Conservation (phyloP, 1,139 yeast genomes). For the Blastobotrys raffinosifermentans region DNA sequence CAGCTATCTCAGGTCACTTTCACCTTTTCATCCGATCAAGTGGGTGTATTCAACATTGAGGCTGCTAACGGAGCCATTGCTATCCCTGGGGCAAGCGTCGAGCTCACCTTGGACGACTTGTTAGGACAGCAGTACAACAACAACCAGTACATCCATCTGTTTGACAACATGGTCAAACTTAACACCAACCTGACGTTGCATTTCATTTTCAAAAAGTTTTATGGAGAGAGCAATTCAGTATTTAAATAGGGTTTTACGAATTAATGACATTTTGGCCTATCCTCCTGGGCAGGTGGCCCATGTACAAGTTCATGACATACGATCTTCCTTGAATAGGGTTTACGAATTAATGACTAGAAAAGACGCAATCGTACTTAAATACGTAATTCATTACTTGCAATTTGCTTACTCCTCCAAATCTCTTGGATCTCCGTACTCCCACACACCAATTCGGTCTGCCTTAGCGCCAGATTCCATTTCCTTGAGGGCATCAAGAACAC, state of each 20-base stretch:
- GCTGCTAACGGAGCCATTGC: slow-evolving; percentile 46
- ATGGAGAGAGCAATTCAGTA: too few species aligned
- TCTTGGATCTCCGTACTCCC: slow-evolving; percentile 77
- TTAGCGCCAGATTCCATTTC: slow-evolving; percentile 48
- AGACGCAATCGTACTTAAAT: not conserved
- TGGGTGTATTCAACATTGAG: slow-evolving; percentile 68
- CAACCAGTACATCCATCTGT: slow-evolving; percentile 45
- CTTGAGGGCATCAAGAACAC: slow-evolving; percentile 30
- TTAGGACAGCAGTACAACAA: slow-evolving; percentile 57
- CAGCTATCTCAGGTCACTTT: slow-evolving; percentile 65
- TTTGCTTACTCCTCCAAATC: slow-evolving; percentile 43
- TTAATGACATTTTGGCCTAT: too few species aligned
- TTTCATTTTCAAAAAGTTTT: slow-evolving; percentile 68
- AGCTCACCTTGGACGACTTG: slow-evolving; percentile 60
- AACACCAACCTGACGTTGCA: slow-evolving; percentile 61
- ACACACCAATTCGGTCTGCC: slow-evolving; percentile 55
- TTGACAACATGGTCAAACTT: slow-evolving; percentile 61
- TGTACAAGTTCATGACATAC: not conserved
- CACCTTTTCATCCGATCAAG: slow-evolving; percentile 69
- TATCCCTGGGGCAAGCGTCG: slow-evolving; percentile 47
- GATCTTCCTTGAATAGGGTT: not conserved
- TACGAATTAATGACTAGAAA: not conserved
- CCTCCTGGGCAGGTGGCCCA: not conserved
- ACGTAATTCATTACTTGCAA: not conserved
- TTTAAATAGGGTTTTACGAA: too few species aligned